phyloP scores from a whole-genome alignment of 345 rosid genomes.

The Diplotaxis tenuifolia region DNA sequence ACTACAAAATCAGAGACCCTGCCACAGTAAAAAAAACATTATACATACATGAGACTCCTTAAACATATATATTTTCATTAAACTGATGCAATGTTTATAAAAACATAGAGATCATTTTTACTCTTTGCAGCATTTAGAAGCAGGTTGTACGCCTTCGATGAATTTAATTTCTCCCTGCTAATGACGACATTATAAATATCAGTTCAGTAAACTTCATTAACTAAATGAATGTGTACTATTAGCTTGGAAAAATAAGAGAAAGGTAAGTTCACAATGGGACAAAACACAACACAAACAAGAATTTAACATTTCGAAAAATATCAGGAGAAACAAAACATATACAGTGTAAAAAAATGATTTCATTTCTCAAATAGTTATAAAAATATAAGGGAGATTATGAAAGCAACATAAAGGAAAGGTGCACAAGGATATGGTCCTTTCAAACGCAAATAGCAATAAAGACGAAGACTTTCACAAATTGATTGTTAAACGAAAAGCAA shows the following conservation, averaged over 20 bases:
- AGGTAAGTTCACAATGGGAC: not conserved
- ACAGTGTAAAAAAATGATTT: conserved; percentile 3
- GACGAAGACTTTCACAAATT: conserved; percentile 32
- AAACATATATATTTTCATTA: not conserved
- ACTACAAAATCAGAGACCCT: conserved; percentile 69
- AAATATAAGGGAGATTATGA: not conserved
- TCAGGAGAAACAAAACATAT: conserved; percentile 11
- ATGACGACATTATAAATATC: not conserved
- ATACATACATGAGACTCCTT: not conserved
- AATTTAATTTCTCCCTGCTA: conserved; percentile 75
- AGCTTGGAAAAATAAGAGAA: not conserved
- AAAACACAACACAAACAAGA: not conserved
- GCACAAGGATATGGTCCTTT: conserved; percentile 19
- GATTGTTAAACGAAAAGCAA: conserved; percentile 18
- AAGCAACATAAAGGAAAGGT: conserved; percentile 26
- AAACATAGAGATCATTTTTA: conserved; percentile 34
- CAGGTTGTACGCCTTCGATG: conserved; percentile 52
- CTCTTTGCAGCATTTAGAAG: conserved; percentile 92
- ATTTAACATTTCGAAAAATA: not conserved
- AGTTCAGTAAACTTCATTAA: not conserved
- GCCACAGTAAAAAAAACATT: conserved; percentile 21
- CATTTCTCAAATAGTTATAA: not conserved
- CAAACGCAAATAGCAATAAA: conserved; percentile 32
- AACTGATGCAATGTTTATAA: not conserved
- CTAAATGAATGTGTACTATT: not conserved